Evolutionary conservation across 345 rosid species (phyloP).

Genomic region (Orychophragmus violaceus): DNA sequence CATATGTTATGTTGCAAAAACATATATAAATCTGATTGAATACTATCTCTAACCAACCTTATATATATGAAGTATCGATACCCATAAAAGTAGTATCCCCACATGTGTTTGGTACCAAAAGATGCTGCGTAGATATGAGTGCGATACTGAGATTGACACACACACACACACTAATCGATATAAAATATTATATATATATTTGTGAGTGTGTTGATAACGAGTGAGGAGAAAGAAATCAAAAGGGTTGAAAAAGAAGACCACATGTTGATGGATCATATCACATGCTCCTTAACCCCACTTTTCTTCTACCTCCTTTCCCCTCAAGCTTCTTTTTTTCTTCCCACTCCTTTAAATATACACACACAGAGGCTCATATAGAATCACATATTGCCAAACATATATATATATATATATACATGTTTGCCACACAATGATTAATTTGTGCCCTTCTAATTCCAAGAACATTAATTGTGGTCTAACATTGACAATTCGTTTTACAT

Average conservation of each 20-base stretch:
- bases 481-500: neutral
- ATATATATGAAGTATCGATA: constrained; percentile 12
- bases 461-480: constrained; percentile 24
- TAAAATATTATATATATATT: neutral
- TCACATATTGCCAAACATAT: constrained; percentile 16
- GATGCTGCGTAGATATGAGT: constrained; percentile 30
- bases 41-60: neutral
- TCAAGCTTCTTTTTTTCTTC: constrained; percentile 15
- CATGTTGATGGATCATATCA: constrained; percentile 33
- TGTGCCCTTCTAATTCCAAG: neutral
- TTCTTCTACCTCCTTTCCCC: constrained; percentile 12
- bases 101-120: constrained; percentile 33
- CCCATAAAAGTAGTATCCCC: constrained; percentile 19
- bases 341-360: neutral
- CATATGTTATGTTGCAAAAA: neutral
- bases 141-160: constrained; percentile 21
- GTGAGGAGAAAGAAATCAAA: constrained; percentile 18
- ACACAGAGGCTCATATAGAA: neutral
- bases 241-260: constrained; percentile 22
- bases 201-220: constrained; percentile 15
- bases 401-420: neutral
- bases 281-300: constrained; percentile 36
- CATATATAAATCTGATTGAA: neutral
- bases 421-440: neutral
- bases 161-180: neutral